A percentile compares a stretch with the other conserved stretches of the same genome.
Evolutionary conservation across 352 stramenopile species (phyloP).

Genomic region (Globisporangium acanthophoron): DNA sequence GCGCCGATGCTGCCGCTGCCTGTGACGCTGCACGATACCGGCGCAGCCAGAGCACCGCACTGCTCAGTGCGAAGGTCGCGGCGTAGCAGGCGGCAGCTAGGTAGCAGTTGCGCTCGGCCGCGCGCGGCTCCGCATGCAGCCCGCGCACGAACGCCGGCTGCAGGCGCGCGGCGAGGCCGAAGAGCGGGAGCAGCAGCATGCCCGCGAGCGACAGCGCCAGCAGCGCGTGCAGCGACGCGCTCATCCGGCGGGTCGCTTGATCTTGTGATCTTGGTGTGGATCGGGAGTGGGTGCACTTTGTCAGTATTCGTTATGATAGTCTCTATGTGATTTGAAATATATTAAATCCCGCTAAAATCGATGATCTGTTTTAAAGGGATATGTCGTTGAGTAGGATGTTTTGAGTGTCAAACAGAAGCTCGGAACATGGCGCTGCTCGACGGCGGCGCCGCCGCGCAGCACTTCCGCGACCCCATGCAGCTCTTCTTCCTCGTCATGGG

Average conservation of each 20-base stretch:
- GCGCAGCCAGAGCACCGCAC: conserved; percentile 13
- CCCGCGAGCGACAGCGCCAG: conserved; percentile 49
- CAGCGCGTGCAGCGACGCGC: conserved; percentile 26
- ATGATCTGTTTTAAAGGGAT: not conserved
- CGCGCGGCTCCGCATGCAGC: conserved; percentile 29
- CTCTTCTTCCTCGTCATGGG: conserved; percentile 29
- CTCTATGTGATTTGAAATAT: not conserved
- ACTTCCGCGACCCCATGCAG: conserved; percentile 54
- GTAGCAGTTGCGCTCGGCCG: conserved; percentile 61
- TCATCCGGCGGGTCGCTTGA: conserved; percentile 10
- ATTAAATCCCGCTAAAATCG: not conserved
- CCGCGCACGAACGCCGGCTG: conserved; percentile 57
- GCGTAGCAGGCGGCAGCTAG: conserved; percentile 45
- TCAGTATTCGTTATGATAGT: too few relatives aligned
- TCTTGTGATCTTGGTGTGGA: not conserved
- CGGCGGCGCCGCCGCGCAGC: conserved; percentile 15
- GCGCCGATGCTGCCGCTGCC: too few relatives aligned
- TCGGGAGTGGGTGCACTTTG: too few relatives aligned
- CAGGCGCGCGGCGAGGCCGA: conserved; percentile 50
- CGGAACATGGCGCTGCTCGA: conserved; percentile 1
- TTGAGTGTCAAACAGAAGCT: not conserved
- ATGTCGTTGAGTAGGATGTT: not conserved
- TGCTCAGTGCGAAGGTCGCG: conserved; percentile 31
- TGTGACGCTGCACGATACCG: not conserved
- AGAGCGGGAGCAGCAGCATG: conserved; percentile 41